Evolutionary conservation across 1,284 basidiomycete species (phyloP).

Genomic region (Microbotryum scabiosae): DNA sequence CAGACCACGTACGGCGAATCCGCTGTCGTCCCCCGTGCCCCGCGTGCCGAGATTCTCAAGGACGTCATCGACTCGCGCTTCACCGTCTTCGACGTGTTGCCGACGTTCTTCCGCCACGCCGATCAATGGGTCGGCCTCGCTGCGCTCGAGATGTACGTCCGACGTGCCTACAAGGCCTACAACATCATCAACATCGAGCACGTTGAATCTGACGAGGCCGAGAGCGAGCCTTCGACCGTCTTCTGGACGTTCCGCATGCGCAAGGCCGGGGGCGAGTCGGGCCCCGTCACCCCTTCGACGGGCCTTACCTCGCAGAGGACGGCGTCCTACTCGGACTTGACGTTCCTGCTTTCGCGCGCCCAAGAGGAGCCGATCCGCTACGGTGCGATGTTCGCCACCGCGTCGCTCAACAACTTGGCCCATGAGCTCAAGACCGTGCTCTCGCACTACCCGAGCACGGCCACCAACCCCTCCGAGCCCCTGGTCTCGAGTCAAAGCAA

Average conservation of each 20-base stretch:
- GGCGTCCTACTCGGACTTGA: conserved; percentile 86
- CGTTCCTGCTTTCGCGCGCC: conserved; percentile 70
- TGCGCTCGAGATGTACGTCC: conserved; percentile 90
- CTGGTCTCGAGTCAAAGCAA: conserved; percentile 17
- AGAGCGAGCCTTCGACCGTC: conserved; percentile 71
- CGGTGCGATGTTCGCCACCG: conserved; percentile 83
- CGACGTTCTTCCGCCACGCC: conserved; percentile 81
- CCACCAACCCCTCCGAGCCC: conserved; percentile 14
- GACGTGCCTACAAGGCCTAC: conserved; percentile 93
- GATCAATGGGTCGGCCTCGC: conserved; percentile 82
- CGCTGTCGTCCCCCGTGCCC: conserved; percentile 56
- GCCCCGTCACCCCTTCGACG: conserved; percentile 31
- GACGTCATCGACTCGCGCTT: conserved; percentile 94
- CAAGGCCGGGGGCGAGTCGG: conserved; percentile 50
- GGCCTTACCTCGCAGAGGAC: conserved; percentile 28
- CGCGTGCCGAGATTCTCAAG: conserved; percentile 75
- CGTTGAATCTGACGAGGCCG: conserved; percentile 70
- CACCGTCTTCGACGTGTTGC: conserved; percentile 94
- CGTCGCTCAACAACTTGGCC: conserved; percentile 59
- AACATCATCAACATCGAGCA: conserved; percentile 85
- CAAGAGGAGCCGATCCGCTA: conserved; percentile 78
- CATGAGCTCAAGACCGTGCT: conserved; percentile 51
- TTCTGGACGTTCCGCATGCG: conserved; percentile 93
- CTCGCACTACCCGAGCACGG: conserved; percentile 28
- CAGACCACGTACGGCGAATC: conserved; percentile 83